Percentiles rank a stretch among this genome's conserved stretches.
phyloP scores from a whole-genome alignment of 2,329 filamentous ascomycete genomes.

The Sporothrix protearum region DNA sequence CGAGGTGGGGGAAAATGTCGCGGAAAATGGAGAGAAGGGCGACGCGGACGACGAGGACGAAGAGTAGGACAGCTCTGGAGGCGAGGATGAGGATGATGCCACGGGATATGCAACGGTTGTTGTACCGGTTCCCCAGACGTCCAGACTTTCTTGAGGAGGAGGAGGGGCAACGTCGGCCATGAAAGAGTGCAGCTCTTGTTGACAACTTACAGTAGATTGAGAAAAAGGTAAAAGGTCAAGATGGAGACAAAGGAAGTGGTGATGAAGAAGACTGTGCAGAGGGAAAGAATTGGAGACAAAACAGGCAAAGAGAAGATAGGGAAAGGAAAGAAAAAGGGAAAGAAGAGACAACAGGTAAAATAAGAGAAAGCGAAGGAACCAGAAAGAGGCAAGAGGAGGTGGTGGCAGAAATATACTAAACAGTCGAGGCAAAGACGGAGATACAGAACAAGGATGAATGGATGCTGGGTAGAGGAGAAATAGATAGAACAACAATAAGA shows the following conservation, averaged over 20 bases:
- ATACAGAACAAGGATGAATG: conserved; percentile 12
- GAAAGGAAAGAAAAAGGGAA: background rate
- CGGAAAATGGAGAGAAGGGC: conserved; percentile 8
- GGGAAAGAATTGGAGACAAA: background rate
- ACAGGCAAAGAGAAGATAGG: background rate
- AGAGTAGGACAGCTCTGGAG: conserved; percentile 14
- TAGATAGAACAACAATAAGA: background rate
- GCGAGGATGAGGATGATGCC: conserved; percentile 27
- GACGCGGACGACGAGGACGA: conserved; percentile 14
- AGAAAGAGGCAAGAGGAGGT: background rate
- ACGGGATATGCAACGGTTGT: conserved; percentile 32
- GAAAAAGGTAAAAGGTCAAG: background rate
- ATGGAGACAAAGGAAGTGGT: background rate
- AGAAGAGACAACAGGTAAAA: background rate
- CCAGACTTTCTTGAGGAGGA: conserved; percentile 35
- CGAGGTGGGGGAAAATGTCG: conserved; percentile 12
- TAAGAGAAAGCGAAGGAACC: background rate
- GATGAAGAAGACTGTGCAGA: background rate
- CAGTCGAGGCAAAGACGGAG: background rate
- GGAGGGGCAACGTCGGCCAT: conserved; percentile 39
- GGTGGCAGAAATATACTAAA: conserved; percentile 11
- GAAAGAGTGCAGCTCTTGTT: conserved; percentile 29
- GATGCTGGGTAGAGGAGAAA: background rate
- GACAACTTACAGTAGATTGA: conserved; percentile 21
- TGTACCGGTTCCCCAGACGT: conserved; percentile 35